A percentile compares a stretch with the other conserved stretches of the same genome.
Conservation (phyloP, 2,329 filamentous ascomycete genomes). For the Beauveria australis region DNA sequence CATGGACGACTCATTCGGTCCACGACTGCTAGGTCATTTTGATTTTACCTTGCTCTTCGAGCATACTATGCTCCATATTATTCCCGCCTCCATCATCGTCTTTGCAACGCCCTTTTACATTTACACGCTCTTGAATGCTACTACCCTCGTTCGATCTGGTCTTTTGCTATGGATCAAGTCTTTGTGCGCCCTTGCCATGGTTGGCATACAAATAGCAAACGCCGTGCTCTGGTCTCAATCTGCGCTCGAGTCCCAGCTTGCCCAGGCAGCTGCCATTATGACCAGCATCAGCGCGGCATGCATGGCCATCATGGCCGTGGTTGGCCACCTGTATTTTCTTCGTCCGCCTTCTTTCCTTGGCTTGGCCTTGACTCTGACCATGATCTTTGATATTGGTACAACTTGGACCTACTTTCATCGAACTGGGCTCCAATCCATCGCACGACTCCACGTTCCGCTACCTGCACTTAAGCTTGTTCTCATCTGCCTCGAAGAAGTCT, state of each 20-base stretch:
- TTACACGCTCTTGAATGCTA: neutral
- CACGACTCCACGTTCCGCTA: slow-evolving; percentile 18
- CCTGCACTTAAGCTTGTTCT: slow-evolving; percentile 21
- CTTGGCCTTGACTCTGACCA: slow-evolving; percentile 22
- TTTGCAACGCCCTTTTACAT: slow-evolving; percentile 6
- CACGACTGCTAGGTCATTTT: slow-evolving; percentile 1
- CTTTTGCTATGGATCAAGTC: slow-evolving; percentile 18
- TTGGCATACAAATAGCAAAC: slow-evolving; percentile 17
- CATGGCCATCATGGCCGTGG: slow-evolving; percentile 22
- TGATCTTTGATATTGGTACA: slow-evolving; percentile 25
- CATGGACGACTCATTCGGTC: slow-evolving; percentile 7
- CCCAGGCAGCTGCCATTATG: slow-evolving; percentile 19
- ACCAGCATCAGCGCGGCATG: slow-evolving; percentile 19
- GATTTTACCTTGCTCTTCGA: slow-evolving; percentile 5
- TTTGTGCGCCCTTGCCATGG: neutral
- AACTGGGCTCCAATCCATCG: slow-evolving; percentile 16
- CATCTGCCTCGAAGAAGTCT: slow-evolving; percentile 23
- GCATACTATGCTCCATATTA: slow-evolving; percentile 1
- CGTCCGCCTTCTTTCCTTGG: slow-evolving; percentile 25
- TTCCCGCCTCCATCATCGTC: slow-evolving; percentile 7
- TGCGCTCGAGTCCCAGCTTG: neutral
- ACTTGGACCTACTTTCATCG: slow-evolving; percentile 26
- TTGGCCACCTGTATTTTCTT: slow-evolving; percentile 24
- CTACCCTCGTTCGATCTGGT: neutral
- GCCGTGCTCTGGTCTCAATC: slow-evolving; percentile 1